phyloP scores from a whole-genome alignment of 1,284 basidiomycete species.

The Cystobasidium sp. region DNA sequence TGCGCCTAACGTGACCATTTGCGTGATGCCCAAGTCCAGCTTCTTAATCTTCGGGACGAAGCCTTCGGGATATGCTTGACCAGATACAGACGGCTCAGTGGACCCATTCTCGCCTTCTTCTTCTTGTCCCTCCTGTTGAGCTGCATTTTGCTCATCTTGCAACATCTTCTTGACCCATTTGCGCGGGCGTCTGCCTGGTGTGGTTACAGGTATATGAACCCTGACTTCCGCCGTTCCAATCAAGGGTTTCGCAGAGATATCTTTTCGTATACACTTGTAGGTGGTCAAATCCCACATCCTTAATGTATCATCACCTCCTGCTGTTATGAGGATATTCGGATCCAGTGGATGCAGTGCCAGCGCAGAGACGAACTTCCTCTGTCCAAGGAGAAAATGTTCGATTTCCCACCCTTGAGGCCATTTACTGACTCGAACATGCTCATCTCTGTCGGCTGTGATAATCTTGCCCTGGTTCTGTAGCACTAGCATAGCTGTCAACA shows the following conservation, averaged over 20 bases:
- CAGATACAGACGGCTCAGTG: not conserved
- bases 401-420: constrained; percentile 81
- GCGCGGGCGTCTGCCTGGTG: constrained; percentile 19
- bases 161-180: constrained; percentile 39
- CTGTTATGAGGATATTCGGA: constrained; percentile 65
- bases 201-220: constrained; percentile 4
- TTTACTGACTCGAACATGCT: constrained; percentile 88
- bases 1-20: constrained; percentile 46
- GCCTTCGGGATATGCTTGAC: not conserved
- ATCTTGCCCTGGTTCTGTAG: constrained; percentile 70
- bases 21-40: constrained; percentile 43
- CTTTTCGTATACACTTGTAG: constrained; percentile 43
- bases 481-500: constrained; percentile 73
- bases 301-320: constrained; percentile 79
- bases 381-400: constrained; percentile 81
- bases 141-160: constrained; percentile 39
- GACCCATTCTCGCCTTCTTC: constrained; percentile 18
- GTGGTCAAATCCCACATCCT: constrained; percentile 69
- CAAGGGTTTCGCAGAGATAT: constrained; percentile 40
- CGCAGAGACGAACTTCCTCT: constrained; percentile 80
- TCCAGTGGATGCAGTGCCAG: constrained; percentile 69
- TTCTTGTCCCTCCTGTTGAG: constrained; percentile 15
- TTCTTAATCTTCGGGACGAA: constrained; percentile 28
- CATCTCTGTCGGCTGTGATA: constrained; percentile 86
- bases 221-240: constrained; percentile 43